A percentile compares a stretch with the other conserved stretches of the same genome.
These are phyloP conservation scores for Globisporangium apiculatum DNA, from an alignment of 352 stramenopile species.

Conservation along the genomic window DNA sequence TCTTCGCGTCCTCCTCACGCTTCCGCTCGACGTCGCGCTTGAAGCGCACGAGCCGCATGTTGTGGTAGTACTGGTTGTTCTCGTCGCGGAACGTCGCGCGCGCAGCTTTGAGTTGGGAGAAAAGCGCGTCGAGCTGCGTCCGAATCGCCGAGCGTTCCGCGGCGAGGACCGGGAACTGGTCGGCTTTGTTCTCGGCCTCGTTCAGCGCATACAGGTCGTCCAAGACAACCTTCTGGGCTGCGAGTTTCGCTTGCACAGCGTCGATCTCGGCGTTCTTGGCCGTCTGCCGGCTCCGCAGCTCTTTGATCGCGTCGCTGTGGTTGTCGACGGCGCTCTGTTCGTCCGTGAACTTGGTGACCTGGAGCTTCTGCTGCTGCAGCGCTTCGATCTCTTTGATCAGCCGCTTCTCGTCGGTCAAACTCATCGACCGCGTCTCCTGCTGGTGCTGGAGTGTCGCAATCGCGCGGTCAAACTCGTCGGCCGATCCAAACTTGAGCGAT, in stretches of 20 bases:
- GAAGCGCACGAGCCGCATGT: conserved; percentile 81
- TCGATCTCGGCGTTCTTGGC: conserved; percentile 95
- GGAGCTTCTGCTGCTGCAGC: conserved; percentile 86
- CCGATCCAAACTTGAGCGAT: conserved; percentile 82
- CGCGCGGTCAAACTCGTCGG: conserved; percentile 89
- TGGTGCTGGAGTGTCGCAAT: conserved; percentile 84
- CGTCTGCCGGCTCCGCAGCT: conserved; percentile 58
- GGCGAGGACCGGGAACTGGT: conserved; percentile 72
- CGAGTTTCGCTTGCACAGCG: conserved; percentile 89
- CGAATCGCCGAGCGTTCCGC: conserved; percentile 89
- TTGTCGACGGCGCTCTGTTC: conserved; percentile 83
- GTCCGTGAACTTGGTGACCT: conserved; percentile 71
- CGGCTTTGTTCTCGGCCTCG: conserved; percentile 83
- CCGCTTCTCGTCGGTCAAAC: conserved; percentile 94
- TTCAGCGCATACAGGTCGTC: conserved; percentile 89
- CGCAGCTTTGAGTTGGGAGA: conserved; percentile 80
- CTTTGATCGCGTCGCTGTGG: conserved; percentile 76
- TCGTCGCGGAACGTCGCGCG: conserved; percentile 87
- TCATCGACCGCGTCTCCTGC: conserved; percentile 96
- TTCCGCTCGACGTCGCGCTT: conserved; percentile 82
- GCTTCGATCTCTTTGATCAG: conserved; percentile 96
- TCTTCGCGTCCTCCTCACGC: conserved; percentile 72
- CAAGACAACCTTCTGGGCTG: conserved; percentile 80
- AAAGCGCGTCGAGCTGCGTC: conserved; percentile 89
- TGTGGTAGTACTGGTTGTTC: conserved; percentile 94